Percentiles rank a stretch among this genome's conserved stretches.
These are phyloP conservation scores for Thamnidium elegans DNA, from an alignment of 192 early-diverging fungal genomes.

Conservation along the genomic window DNA sequence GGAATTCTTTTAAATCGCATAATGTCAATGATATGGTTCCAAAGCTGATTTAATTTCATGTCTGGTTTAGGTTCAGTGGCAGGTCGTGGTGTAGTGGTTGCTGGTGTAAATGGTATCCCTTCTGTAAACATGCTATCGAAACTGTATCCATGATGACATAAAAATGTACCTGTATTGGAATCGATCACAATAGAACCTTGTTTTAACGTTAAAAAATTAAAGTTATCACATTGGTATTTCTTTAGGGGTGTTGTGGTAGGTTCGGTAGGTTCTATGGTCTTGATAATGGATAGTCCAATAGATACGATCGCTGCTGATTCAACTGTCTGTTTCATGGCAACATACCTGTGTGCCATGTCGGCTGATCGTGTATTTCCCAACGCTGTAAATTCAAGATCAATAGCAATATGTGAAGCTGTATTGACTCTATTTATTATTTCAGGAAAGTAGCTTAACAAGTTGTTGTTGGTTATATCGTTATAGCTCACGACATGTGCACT, in stretches of 20 bases:
- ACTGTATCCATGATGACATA: constrained; percentile 85
- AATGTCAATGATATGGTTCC: constrained; percentile 8
- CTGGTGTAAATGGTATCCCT: constrained; percentile 81
- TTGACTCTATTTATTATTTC: constrained; percentile 44
- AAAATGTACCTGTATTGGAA: constrained; percentile 70
- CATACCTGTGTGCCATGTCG: constrained; percentile 83
- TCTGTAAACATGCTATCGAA: constrained; percentile 70
- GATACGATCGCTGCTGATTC: constrained; percentile 76
- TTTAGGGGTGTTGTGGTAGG: neutral
- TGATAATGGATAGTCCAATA: constrained; percentile 75
- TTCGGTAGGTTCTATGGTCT: neutral
- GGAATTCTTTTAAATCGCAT: constrained; percentile 46
- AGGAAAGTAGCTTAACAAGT: constrained; percentile 44
- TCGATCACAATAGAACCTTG: constrained; percentile 54
- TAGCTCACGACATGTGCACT: constrained; percentile 27
- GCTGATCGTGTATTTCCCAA: constrained; percentile 49
- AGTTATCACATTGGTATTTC: constrained; percentile 57
- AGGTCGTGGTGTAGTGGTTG: neutral
- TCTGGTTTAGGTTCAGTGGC: neutral
- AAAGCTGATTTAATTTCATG: neutral
- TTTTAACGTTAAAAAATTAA: constrained; percentile 19
- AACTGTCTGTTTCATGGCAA: constrained; percentile 66
- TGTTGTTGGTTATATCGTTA: constrained; percentile 67
- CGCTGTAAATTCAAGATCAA: constrained; percentile 93
- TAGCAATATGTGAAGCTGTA: constrained; percentile 72